phyloP scores from a whole-genome alignment of 495 filamentous ascomycete genomes.

The Aspergillus sclerotioniger region DNA sequence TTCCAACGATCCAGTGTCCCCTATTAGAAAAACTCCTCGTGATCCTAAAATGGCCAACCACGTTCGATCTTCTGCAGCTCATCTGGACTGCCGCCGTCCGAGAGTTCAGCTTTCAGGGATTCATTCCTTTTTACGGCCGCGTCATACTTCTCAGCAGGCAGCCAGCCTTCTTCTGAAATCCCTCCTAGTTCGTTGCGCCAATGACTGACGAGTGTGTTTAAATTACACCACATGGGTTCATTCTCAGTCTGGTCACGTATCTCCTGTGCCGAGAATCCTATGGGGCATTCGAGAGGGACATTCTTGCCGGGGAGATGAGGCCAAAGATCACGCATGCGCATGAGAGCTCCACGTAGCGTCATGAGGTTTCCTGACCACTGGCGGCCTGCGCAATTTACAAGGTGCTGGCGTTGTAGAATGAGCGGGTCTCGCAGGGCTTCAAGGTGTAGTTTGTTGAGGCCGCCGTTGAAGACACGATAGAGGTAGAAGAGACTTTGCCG shows the following conservation, averaged over 20 bases:
- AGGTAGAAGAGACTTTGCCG: conserved; percentile 21
- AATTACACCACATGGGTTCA: conserved; percentile 23
- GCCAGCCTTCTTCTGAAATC: conserved; percentile 21
- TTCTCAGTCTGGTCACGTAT: conserved; percentile 14
- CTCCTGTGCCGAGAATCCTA: conserved; percentile 20
- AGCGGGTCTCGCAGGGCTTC: conserved; percentile 20
- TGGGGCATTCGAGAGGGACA: conserved; percentile 16
- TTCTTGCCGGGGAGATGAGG: conserved; percentile 18
- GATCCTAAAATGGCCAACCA: conserved; percentile 25
- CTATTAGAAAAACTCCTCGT: conserved; percentile 20
- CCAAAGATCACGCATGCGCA: conserved; percentile 23
- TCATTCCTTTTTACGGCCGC: conserved; percentile 14
- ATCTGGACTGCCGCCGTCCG: conserved; percentile 10
- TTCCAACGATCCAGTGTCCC: not conserved
- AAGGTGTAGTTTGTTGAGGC: conserved; percentile 22
- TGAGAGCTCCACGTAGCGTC: conserved; percentile 21
- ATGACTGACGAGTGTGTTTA: conserved; percentile 20
- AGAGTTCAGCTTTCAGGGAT: conserved; percentile 12
- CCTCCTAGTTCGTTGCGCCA: conserved; percentile 23
- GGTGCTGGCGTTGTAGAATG: conserved; percentile 20
- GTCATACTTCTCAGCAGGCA: conserved; percentile 15
- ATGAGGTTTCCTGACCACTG: conserved; percentile 28
- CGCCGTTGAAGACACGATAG: conserved; percentile 24
- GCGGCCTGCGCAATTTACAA: conserved; percentile 27
- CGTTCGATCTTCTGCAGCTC: conserved; percentile 17